These are phyloP conservation scores for Eimeria mitis DNA, from an alignment of 169 alveolate species.

Conservation along the genomic window DNA sequence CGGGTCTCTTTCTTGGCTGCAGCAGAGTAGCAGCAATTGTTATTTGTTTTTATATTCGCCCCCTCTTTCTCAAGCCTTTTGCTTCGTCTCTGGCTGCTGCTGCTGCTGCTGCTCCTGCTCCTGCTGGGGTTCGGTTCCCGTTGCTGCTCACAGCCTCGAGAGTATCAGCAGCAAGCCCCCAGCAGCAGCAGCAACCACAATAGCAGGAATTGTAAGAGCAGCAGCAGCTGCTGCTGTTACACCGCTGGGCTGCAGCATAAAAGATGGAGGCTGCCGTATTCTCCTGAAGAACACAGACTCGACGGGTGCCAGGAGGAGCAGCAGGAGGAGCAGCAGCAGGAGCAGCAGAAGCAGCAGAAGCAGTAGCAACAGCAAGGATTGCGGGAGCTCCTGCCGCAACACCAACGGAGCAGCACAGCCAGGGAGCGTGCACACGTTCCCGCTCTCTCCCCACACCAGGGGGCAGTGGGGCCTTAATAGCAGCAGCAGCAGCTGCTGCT, in stretches of 20 bases:
- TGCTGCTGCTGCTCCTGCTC: neutral
- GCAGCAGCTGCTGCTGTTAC: neutral
- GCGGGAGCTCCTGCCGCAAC: neutral
- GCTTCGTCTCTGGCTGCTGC: conserved; percentile 9
- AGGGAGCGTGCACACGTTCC: neutral
- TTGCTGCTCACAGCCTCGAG: conserved; percentile 24
- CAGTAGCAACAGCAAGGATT: neutral
- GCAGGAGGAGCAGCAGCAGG: neutral
- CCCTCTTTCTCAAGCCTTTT: conserved; percentile 1
- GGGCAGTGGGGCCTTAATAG: neutral
- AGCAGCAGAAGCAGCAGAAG: neutral
- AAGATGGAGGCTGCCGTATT: neutral
- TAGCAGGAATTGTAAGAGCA: neutral
- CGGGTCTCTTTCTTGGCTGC: neutral
- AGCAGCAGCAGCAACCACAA: conserved; percentile 1
- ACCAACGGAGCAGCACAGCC: neutral
- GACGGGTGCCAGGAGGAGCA: neutral
- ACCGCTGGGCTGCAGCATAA: neutral
- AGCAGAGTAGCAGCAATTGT: conserved; percentile 1
- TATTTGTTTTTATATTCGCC: neutral
- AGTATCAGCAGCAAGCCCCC: neutral
- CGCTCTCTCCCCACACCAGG: neutral
- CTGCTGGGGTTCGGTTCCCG: conserved; percentile 15
- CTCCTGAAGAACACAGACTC: neutral
- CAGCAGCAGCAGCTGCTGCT: neutral